Base-by-base conservation (phyloP, 257 asterid species). In the Osmanthus fragrans region DNA sequence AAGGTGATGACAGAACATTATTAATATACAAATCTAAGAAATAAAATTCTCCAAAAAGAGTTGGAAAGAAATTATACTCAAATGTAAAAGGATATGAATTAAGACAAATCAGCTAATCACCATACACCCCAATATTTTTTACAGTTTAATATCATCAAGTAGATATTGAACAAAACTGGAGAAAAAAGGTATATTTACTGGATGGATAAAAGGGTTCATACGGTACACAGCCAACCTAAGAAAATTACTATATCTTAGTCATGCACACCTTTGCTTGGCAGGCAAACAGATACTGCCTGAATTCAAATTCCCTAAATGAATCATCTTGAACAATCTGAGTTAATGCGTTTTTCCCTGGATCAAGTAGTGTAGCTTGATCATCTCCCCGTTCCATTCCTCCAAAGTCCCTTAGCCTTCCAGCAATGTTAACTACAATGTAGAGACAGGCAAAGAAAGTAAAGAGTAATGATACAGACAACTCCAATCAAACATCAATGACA, bases 281-380 rank as follows among this genome's bases (percentile, higher is more conserved):
- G 87, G 97, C 90, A 89, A 96, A 96, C 78, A 96, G 88, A 86
- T 96, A 96, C 88, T 96, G 99, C 87, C 96, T 87, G 93, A 96
- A 96, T 82, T 96, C 98, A 76, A 93, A 96, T 81, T 96, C 97
- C 89, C 97, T 88, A 82, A 96, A 93, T 63, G 98, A 90, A 84
- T 93, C 99, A 70, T 96, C 96, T 76, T 86, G 94, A 82, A 96
- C 90, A 82, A 96, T 96, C 85, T 89, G 97, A 33, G 91, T 86
- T 82, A 96, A 85, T 79, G 90, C 71, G 82, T 88, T 93, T 78
- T 83, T 90, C 37, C 89, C 94, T 36, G 96, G 92, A 76, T 93
- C 90, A 78, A 96, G 92, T 77, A 96, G 86, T 75, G 89, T 86
- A 78, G 98, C 98, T 82, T 88, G 92, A 84, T 96, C 99, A 87